A percentile compares a stretch with the other conserved stretches of the same genome.
Conservation (phyloP, 495 filamentous ascomycete species). For the Glonium stellatum region DNA sequence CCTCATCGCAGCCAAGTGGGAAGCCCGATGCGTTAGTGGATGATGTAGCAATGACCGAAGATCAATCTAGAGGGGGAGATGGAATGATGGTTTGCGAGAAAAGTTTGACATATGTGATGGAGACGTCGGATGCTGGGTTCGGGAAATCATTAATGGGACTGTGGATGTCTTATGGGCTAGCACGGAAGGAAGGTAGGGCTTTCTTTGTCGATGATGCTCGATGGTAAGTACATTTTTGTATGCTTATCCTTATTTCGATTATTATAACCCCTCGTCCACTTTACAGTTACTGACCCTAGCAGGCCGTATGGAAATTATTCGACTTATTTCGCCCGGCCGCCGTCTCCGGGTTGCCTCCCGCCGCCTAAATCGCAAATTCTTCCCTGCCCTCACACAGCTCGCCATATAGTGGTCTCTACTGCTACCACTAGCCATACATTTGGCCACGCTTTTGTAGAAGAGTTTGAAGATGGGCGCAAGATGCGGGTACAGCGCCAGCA, state of each 20-base stretch:
- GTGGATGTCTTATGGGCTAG: conserved; percentile 71
- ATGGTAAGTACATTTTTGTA: conserved; percentile 43
- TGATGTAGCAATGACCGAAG: conserved; percentile 29
- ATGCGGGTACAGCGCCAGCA: conserved; percentile 45
- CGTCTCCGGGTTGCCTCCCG: conserved; percentile 48
- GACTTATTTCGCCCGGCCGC: conserved; percentile 57
- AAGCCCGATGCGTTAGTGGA: conserved; percentile 18
- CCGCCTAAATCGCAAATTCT: conserved; percentile 58
- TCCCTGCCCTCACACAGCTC: conserved; percentile 62
- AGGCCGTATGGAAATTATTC: conserved; percentile 63
- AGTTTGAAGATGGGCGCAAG: conserved; percentile 43
- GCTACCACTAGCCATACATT: conserved; percentile 52
- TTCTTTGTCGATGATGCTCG: conserved; percentile 72
- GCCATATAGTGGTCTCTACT: conserved; percentile 62
- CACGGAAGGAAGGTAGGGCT: conserved; percentile 56
- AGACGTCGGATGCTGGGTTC: conserved; percentile 59
- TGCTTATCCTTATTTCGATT: not conserved
- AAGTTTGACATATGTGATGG: conserved; percentile 64
- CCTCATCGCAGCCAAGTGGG: conserved; percentile 31
- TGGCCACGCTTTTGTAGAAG: conserved; percentile 47
- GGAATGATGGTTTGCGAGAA: conserved; percentile 50
- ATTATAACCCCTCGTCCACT: not conserved
- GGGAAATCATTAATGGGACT: conserved; percentile 63
- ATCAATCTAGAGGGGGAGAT: conserved; percentile 15
- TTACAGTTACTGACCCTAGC: conserved; percentile 18